Evolutionary conservation across 192 early-diverging fungal genomes (phyloP).

Genomic region (Coemansia furcata): DNA sequence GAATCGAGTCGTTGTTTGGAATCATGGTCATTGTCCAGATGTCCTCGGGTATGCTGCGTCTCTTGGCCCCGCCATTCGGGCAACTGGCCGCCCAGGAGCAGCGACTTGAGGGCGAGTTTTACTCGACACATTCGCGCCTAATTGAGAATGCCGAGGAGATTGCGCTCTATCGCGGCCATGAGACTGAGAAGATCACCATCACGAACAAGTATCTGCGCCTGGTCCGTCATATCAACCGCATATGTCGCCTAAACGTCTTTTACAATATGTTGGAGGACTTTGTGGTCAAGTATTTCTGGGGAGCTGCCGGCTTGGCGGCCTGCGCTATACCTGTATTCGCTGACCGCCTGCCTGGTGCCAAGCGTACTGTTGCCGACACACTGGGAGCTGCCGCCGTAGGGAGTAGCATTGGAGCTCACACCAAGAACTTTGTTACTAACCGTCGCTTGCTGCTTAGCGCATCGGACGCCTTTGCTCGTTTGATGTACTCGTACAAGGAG

Average conservation of each 20-base stretch:
- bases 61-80: conserved; percentile 92
- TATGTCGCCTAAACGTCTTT: conserved; percentile 82
- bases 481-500: conserved; percentile 95
- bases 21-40: conserved; percentile 75
- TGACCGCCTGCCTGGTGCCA: conserved; percentile 32
- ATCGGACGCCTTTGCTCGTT: conserved; percentile 77
- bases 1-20: conserved; percentile 79
- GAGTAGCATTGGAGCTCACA: conserved; percentile 34
- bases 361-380: conserved; percentile 1
- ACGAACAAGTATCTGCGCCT: conserved; percentile 75
- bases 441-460: conserved; percentile 70
- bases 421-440: conserved; percentile 72
- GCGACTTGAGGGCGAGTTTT: conserved; percentile 90
- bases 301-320: conserved; percentile 81
- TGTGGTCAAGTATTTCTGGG: conserved; percentile 98
- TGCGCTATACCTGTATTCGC: conserved; percentile 88
- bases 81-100: conserved; percentile 93
- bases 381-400: background rate
- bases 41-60: conserved; percentile 74
- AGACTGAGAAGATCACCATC: conserved; percentile 80
- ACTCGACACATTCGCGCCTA: conserved; percentile 89
- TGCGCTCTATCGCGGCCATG: conserved; percentile 84
- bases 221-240: conserved; percentile 81
- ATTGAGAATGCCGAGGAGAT: conserved; percentile 97
- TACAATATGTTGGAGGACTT: conserved; percentile 97